Evolutionary conservation across 257 asterid genomes (phyloP).

Genomic region (Solanum clarkiae): DNA sequence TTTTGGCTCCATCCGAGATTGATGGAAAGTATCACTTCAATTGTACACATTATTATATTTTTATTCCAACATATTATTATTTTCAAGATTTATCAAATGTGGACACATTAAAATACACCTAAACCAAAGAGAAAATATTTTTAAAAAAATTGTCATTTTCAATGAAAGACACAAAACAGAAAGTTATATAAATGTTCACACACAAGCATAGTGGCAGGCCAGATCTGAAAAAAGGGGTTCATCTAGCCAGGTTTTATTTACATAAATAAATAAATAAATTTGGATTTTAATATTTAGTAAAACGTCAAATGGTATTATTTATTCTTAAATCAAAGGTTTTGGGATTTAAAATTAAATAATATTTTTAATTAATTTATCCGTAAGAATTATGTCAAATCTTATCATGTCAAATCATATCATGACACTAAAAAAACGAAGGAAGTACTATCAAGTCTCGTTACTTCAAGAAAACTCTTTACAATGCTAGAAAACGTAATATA

Average conservation of each 20-base stretch:
- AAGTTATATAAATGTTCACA: not conserved
- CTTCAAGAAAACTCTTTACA: too few relatives aligned
- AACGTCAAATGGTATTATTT: not conserved
- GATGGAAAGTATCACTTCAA: too few relatives aligned
- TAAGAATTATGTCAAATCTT: too few relatives aligned
- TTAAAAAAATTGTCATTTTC: not conserved
- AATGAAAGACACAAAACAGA: not conserved
- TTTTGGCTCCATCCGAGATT: too few relatives aligned
- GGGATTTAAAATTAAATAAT: not conserved
- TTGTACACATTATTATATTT: not conserved
- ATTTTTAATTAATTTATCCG: too few relatives aligned
- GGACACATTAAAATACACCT: not conserved
- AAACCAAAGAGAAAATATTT: not conserved
- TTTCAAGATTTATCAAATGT: not conserved
- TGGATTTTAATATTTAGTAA: not conserved
- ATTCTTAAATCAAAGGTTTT: not conserved
- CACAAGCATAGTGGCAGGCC: not conserved
- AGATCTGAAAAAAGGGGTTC: not conserved
- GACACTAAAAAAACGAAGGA: too few relatives aligned
- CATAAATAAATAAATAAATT: not conserved
- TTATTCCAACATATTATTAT: not conserved
- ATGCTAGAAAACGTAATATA: too few relatives aligned
- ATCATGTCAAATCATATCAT: too few relatives aligned
- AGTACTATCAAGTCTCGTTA: too few relatives aligned
- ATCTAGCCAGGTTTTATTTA: not conserved